Evolutionary conservation across 495 filamentous ascomycete species (phyloP).

Genomic region (Jackrogersella multiformis): DNA sequence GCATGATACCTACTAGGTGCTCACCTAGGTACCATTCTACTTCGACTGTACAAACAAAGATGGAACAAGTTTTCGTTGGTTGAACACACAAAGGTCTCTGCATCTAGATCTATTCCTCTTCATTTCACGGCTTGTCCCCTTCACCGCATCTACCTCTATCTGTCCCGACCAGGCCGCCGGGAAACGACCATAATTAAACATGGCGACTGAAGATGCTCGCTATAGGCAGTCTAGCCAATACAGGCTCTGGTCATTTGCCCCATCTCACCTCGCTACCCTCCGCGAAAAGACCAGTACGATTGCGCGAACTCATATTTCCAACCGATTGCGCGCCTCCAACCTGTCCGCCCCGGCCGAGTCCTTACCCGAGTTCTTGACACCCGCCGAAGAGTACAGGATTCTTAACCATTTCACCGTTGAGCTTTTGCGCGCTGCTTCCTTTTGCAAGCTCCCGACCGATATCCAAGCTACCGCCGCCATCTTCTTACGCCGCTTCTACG

Average conservation of each 20-base stretch:
- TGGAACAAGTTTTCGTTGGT: no score
- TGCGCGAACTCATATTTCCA: conserved; percentile 74
- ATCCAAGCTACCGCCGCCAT: conserved; percentile 91
- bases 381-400: conserved; percentile 83
- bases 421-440: conserved; percentile 76
- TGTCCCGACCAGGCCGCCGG: background rate
- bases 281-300: conserved; percentile 78
- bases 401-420: conserved; percentile 81
- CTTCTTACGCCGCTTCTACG: conserved; percentile 93
- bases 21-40: no score
- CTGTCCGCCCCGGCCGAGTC: conserved; percentile 46
- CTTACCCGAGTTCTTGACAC: conserved; percentile 75
- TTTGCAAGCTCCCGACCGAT: conserved; percentile 79
- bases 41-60: no score
- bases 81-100: no score
- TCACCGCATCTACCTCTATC: background rate
- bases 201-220: conserved; percentile 80
- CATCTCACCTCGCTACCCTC: conserved; percentile 70
- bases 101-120: no score
- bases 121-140: no score
- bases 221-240: conserved; percentile 94
- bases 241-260: conserved; percentile 91
- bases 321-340: conserved; percentile 49
- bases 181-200: conserved; percentile 24
- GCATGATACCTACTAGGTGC: no score